phyloP scores from a whole-genome alignment of 2,329 filamentous ascomycete genomes.

The Fusarium piperis region DNA sequence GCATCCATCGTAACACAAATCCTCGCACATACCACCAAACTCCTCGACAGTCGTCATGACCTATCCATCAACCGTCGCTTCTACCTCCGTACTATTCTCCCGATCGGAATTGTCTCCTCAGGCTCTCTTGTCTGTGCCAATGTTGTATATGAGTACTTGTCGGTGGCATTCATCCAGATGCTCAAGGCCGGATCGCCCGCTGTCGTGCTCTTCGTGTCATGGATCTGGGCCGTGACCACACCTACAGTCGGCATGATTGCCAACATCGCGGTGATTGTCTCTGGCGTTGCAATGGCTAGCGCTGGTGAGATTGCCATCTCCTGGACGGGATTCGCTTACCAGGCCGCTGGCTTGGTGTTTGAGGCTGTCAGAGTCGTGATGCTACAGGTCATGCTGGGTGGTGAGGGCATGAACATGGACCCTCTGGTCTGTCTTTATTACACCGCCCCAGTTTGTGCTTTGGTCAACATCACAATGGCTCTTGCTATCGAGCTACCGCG shows the following conservation, averaged over 20 bases:
- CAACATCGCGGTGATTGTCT: slow-evolving; percentile 5
- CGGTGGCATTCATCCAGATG: slow-evolving; percentile 17
- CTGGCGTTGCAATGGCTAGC: not conserved
- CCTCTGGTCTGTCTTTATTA: slow-evolving; percentile 29
- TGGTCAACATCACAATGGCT: slow-evolving; percentile 1
- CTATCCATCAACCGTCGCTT: slow-evolving; percentile 20
- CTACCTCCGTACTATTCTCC: not conserved
- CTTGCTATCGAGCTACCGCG: not conserved
- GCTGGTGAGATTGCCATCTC: slow-evolving; percentile 12
- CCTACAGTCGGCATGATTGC: not conserved
- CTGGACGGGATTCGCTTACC: not conserved
- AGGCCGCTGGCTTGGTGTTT: slow-evolving; percentile 7
- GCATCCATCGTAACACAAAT: slow-evolving; percentile 24
- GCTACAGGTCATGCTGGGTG: slow-evolving; percentile 28
- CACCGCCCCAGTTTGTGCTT: slow-evolving; percentile 15
- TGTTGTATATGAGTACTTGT: slow-evolving; percentile 13
- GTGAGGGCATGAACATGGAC: slow-evolving; percentile 26
- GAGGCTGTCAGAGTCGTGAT: slow-evolving; percentile 24
- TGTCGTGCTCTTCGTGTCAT: slow-evolving; percentile 1
- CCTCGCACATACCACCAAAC: slow-evolving; percentile 22
- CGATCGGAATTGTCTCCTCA: slow-evolving; percentile 9
- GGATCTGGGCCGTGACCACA: slow-evolving; percentile 3
- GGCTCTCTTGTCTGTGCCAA: slow-evolving; percentile 14
- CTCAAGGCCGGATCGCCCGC: slow-evolving; percentile 13
- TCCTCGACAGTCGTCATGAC: slow-evolving; percentile 23